These are phyloP conservation scores for Tulasnella sp. DNA, from an alignment of 768 basidiomycete species.

Conservation along the genomic window DNA sequence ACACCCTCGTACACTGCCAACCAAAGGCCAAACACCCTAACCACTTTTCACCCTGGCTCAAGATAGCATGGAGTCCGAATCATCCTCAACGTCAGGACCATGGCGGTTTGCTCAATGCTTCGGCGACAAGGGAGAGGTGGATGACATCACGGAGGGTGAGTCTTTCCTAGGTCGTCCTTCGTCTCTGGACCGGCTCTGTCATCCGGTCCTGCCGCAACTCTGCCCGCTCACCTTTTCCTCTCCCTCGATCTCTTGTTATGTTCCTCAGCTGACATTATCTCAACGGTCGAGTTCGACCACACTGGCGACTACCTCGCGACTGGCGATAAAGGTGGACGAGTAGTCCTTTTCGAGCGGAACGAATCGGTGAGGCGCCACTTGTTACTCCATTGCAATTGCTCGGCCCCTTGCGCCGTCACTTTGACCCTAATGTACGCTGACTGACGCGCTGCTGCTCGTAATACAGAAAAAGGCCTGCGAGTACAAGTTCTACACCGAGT, in stretches of 20 bases:
- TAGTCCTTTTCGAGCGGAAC: constrained; percentile 97
- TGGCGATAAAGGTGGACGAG: constrained; percentile 98
- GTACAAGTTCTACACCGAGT: constrained; percentile 99
- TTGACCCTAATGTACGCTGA: not conserved
- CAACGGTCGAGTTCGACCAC: constrained; percentile 99
- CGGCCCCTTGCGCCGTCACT: not conserved
- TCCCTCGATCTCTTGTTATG: constrained; percentile 27
- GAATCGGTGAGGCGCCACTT: constrained; percentile 66
- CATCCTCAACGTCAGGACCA: constrained; percentile 67
- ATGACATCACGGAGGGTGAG: constrained; percentile 98
- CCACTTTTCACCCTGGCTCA: not conserved
- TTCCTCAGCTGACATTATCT: constrained; percentile 93
- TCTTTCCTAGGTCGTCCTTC: constrained; percentile 14
- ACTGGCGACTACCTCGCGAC: constrained; percentile 99
- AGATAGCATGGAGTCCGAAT: constrained; percentile 70
- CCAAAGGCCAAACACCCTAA: not conserved
- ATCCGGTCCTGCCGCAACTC: not conserved
- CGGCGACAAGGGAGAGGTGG: constrained; percentile 98
- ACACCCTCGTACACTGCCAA: not conserved
- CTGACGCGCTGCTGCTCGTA: constrained; percentile 19
- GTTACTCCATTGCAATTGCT: not conserved
- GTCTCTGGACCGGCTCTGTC: constrained; percentile 5
- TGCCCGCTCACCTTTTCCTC: constrained; percentile 12
- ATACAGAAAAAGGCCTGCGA: constrained; percentile 97
- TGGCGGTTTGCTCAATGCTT: constrained; percentile 99